Base-by-base conservation (phyloP, 176 grass and related monocot genomes). In the Triticum dicoccoides region DNA sequence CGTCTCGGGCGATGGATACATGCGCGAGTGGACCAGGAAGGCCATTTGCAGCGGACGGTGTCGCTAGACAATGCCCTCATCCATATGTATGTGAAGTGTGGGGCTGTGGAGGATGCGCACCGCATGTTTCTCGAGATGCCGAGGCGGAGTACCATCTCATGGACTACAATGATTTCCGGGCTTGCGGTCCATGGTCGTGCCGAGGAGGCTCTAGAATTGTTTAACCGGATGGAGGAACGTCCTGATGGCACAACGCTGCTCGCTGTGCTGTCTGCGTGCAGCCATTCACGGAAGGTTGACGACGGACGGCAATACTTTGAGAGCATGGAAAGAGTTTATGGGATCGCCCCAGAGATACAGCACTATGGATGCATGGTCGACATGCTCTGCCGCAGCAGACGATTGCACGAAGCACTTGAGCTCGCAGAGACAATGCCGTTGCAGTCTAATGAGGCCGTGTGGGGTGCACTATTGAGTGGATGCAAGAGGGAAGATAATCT, bases 361-460 rank as follows among this genome's bases (percentile, higher is more conserved):
- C 95, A 97, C 64, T 94, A 90, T 18, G 90, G 92, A 20, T 97
- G 95, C 83, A 91, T 95, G 78, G 83, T 93, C 15, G 87, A 97
- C 81, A 91, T 88, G 87, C 81, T 97, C 27, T 88, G 92, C 80
- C 89, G 84, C 9, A 51, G 87, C 56, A 80, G 87, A 24, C 80
- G 12, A 3, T 79, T 93, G 88, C 44, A 56, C 3, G 82, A 91
- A 79, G 91, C 92, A 27, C 76, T 81, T 23, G 49, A 95, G 75
- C 69, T 95, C 66, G 88, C 87, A 11, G 78, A 90, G 72, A 80
- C 47, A 35, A 95, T 97, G 92, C 90, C 90, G 0, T 69, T 94
- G 32, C 83, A 83, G 5, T 73, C 90, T 61, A 92, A 85, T 20
- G 89, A 80, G 69, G 82, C 82, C 0, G 62, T 73, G 0, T 97